These are phyloP conservation scores for Pelagophyceae sp. DNA, from an alignment of 352 stramenopile genomes.

Conservation along the genomic window DNA sequence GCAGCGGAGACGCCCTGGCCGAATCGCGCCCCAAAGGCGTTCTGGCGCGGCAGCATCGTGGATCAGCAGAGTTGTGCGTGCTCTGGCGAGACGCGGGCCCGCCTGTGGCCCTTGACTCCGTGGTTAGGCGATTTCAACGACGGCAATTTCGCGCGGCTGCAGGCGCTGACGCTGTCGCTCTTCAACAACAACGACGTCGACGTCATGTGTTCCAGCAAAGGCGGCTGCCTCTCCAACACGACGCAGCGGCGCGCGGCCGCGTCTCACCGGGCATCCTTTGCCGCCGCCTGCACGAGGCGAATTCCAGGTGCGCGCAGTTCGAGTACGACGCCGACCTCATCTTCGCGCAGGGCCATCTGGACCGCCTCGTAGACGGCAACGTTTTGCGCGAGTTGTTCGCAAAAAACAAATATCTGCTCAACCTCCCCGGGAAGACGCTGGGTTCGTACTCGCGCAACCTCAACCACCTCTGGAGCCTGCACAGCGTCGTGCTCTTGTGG, in stretches of 20 bases:
- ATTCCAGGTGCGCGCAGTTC: not conserved
- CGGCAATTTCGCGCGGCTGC: not conserved
- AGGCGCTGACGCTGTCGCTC: not conserved
- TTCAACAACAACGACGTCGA: not conserved
- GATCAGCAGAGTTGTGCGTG: too few species aligned
- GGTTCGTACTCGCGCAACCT: slow-evolving; percentile 10
- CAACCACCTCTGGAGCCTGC: slow-evolving; percentile 3
- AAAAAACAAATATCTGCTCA: slow-evolving; percentile 5
- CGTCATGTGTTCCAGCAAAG: not conserved
- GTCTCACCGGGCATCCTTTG: not conserved
- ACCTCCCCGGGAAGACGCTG: not conserved
- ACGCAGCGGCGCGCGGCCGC: too few species aligned
- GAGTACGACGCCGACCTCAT: not conserved
- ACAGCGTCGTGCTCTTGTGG: slow-evolving; percentile 1
- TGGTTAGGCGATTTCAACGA: too few species aligned
- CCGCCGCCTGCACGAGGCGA: not conserved
- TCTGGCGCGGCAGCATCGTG: not conserved
- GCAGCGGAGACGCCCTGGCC: not conserved
- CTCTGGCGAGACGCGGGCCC: too few species aligned
- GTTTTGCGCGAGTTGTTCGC: not conserved
- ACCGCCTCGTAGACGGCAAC: not conserved
- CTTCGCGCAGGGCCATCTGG: not conserved
- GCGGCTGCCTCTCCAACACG: too few species aligned
- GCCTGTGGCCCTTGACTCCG: too few species aligned
- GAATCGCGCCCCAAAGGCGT: not conserved